Evolutionary conservation across 768 basidiomycete species (phyloP).

Genomic region (Lentinula lateritia): DNA sequence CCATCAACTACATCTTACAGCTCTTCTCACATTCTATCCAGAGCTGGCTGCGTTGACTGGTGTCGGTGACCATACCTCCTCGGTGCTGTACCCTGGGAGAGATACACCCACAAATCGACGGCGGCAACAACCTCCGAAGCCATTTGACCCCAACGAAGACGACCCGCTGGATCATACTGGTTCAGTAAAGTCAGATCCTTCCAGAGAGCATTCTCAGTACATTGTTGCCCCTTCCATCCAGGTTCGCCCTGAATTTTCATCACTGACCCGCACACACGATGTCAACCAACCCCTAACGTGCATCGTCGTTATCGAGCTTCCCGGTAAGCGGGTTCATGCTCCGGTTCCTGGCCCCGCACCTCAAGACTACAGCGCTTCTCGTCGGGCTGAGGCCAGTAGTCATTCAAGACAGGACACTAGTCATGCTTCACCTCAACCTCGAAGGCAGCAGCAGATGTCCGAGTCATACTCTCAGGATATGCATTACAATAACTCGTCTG

Average conservation of each 20-base stretch:
- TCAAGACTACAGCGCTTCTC: conserved; percentile 37
- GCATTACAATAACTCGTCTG: conserved; percentile 11
- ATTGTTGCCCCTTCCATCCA: conserved; percentile 91
- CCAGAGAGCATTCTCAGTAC: conserved; percentile 50
- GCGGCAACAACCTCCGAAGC: conserved; percentile 24
- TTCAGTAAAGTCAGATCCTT: conserved; percentile 41
- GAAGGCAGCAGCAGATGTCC: conserved; percentile 22
- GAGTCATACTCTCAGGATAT: conserved; percentile 12
- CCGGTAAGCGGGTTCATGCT: conserved; percentile 56
- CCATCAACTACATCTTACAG: conserved; percentile 7
- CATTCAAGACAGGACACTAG: conserved; percentile 11
- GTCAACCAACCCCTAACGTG: conserved; percentile 85
- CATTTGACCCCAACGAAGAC: conserved; percentile 75
- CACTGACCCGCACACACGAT: conserved; percentile 65
- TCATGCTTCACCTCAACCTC: conserved; percentile 16
- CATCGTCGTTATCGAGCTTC: conserved; percentile 89
- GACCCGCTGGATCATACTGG: conserved; percentile 68
- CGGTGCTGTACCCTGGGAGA: conserved; percentile 64
- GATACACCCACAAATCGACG: conserved; percentile 49
- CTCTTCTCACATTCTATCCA: conserved; percentile 24
- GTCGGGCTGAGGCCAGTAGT: conserved; percentile 19
- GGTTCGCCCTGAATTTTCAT: conserved; percentile 88
- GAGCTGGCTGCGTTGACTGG: conserved; percentile 94
- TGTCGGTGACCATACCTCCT: conserved; percentile 59
- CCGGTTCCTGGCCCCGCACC: conserved; percentile 51